Percentiles rank a stretch among this genome's conserved stretches.
phyloP scores from a whole-genome alignment of 2,329 filamentous ascomycete species.

The Fusarium keratoplasticum region DNA sequence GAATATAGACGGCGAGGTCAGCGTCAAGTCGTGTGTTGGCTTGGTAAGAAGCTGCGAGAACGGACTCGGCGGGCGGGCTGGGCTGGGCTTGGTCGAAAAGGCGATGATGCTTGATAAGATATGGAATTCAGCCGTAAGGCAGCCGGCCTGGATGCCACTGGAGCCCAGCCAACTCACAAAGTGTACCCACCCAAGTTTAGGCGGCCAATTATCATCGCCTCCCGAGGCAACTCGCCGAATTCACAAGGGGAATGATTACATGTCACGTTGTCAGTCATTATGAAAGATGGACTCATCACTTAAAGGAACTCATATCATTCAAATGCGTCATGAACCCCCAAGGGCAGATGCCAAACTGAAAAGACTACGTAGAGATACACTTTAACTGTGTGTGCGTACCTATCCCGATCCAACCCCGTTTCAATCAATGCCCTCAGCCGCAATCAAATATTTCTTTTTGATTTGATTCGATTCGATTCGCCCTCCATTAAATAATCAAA shows the following conservation, averaged over 20 bases:
- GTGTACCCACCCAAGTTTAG: constrained; percentile 37
- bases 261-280: neutral
- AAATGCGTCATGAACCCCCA: constrained; percentile 43
- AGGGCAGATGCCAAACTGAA: constrained; percentile 44
- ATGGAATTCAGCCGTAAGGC: constrained; percentile 39
- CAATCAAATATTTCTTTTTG: constrained; percentile 40
- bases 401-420: constrained; percentile 41
- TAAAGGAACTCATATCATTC: constrained; percentile 39
- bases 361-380: constrained; percentile 42
- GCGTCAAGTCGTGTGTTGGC: constrained; percentile 7
- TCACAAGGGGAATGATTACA: neutral
- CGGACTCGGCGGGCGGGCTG: constrained; percentile 17
- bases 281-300: neutral
- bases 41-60: constrained; percentile 21
- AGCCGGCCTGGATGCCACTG: constrained; percentile 24
- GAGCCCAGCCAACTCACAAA: constrained; percentile 20
- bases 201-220: constrained; percentile 28
- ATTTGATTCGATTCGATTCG: constrained; percentile 21
- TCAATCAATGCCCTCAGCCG: constrained; percentile 23
- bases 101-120: constrained; percentile 48
- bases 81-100: constrained; percentile 40
- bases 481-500: constrained; percentile 50
- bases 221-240: neutral
- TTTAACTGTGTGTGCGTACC: constrained; percentile 29
- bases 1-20: constrained; percentile 1